Evolutionary conservation across 78 protist species (phyloP).

Genomic region (Speleostelium caveatum): DNA sequence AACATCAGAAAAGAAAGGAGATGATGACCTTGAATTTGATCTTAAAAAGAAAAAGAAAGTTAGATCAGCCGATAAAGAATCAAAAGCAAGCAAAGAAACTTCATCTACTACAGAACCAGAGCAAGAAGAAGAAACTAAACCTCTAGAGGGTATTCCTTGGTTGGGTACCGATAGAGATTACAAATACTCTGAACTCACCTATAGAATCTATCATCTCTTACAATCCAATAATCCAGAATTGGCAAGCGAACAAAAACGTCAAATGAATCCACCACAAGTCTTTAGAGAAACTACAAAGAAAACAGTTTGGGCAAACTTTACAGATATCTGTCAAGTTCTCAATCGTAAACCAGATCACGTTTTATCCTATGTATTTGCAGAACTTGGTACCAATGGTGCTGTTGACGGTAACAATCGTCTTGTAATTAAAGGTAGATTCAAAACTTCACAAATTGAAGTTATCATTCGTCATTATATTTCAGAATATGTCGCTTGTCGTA

Average conservation of each 20-base stretch:
- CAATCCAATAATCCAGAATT: constrained; percentile 70
- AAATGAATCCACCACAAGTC: constrained; percentile 92
- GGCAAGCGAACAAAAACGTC: constrained; percentile 42
- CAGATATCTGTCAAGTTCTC: constrained; percentile 91
- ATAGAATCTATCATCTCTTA: constrained; percentile 67
- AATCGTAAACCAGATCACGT: constrained; percentile 94
- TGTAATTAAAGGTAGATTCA: constrained; percentile 94
- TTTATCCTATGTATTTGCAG: constrained; percentile 88
- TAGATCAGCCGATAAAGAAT: constrained; percentile 4
- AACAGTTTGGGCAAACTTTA: constrained; percentile 91
- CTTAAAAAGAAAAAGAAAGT: constrained; percentile 56
- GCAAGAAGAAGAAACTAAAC: background rate
- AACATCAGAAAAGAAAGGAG: constrained; percentile 18
- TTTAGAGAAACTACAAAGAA: constrained; percentile 88
- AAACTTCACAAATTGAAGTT: constrained; percentile 94
- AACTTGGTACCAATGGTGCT: constrained; percentile 96
- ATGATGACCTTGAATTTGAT: constrained; percentile 22
- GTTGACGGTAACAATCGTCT: constrained; percentile 92
- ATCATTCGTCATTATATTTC: constrained; percentile 92
- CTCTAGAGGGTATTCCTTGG: constrained; percentile 37
- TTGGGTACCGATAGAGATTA: constrained; percentile 58
- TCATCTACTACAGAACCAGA: constrained; percentile 15
- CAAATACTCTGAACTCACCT: constrained; percentile 70
- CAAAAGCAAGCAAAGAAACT: constrained; percentile 36
- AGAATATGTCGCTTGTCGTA: constrained; percentile 96